A percentile compares a stretch with the other conserved stretches of the same genome.
Conservation (phyloP, 306 rosid species). For the Malus sieversii region DNA sequence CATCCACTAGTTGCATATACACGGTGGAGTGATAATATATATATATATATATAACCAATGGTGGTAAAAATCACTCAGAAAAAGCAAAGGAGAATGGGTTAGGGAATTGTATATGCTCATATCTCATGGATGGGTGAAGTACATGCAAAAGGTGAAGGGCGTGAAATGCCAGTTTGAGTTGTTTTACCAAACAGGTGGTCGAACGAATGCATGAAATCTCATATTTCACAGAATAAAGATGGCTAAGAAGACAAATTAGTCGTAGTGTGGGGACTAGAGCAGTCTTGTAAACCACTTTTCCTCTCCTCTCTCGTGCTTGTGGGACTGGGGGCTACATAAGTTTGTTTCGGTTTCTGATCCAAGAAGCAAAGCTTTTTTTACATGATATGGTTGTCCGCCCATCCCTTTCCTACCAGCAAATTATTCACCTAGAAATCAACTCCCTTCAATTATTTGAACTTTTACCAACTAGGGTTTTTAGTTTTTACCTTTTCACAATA, state of each 20-base stretch:
- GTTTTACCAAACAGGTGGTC: constrained; percentile 4
- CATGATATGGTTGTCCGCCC: not conserved
- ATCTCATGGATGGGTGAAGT: not conserved
- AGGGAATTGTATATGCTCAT: not conserved
- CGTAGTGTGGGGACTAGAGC: constrained; percentile 5
- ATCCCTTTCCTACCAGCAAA: not conserved
- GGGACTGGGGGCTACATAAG: not conserved
- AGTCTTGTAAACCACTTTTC: not conserved
- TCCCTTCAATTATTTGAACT: constrained; percentile 5
- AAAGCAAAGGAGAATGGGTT: not conserved
- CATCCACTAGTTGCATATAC: not conserved
- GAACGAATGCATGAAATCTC: not conserved
- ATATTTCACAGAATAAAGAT: not conserved
- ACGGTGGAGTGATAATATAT: not conserved
- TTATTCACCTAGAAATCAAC: constrained; percentile 7
- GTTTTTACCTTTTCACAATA: not conserved
- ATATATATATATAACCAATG: not conserved
- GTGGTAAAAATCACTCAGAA: not conserved
- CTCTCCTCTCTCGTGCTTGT: not conserved
- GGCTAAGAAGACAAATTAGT: constrained; percentile 10
- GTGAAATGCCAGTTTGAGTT: not conserved
- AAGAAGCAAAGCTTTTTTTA: not conserved
- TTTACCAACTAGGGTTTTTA: not conserved
- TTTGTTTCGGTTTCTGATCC: constrained; percentile 10
- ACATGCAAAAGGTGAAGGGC: not conserved